Evolutionary conservation across 805 yeast genomes (phyloP).

Genomic region (Candida vaughaniae): DNA sequence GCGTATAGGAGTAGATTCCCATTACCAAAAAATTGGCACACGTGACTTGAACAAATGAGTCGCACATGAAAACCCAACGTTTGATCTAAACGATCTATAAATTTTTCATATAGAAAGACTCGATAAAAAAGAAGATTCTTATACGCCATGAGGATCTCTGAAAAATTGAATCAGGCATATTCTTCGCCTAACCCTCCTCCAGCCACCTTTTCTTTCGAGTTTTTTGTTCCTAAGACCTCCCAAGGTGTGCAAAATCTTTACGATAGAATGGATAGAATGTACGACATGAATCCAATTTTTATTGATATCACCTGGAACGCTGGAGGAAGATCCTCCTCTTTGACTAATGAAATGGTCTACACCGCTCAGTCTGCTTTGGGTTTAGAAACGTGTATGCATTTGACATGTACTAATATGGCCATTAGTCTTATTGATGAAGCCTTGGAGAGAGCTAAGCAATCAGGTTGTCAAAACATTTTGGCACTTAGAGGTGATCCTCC

Average conservation of each 20-base stretch:
- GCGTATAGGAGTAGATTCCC: not conserved
- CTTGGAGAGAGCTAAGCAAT: conserved; percentile 73
- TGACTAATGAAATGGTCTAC: conserved; percentile 89
- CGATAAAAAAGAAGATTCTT: no score
- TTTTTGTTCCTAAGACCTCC: conserved; percentile 94
- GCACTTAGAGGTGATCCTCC: conserved; percentile 98
- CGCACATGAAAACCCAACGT: conserved; percentile 5
- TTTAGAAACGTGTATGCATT: conserved; percentile 95
- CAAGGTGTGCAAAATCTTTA: conserved; percentile 96
- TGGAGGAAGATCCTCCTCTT: conserved; percentile 81
- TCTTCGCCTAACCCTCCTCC: conserved; percentile 38
- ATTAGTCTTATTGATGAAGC: conserved; percentile 79
- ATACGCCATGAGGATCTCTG: conserved; percentile 38
- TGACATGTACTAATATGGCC: conserved; percentile 96
- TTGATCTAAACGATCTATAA: conserved; percentile 3
- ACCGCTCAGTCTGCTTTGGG: conserved; percentile 90
- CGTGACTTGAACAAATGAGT: conserved; percentile 3
- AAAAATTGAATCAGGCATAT: conserved; percentile 44
- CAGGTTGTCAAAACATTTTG: conserved; percentile 93
- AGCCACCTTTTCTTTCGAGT: conserved; percentile 91
- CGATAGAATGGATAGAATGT: conserved; percentile 98
- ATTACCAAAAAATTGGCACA: no score
- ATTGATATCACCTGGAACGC: conserved; percentile 99
- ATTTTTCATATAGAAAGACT: not conserved
- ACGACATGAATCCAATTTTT: conserved; percentile 83